Percentiles rank a stretch among this genome's conserved stretches.
phyloP scores from a whole-genome alignment of 106 monocot genomes.

The Dendrobium officinale region DNA sequence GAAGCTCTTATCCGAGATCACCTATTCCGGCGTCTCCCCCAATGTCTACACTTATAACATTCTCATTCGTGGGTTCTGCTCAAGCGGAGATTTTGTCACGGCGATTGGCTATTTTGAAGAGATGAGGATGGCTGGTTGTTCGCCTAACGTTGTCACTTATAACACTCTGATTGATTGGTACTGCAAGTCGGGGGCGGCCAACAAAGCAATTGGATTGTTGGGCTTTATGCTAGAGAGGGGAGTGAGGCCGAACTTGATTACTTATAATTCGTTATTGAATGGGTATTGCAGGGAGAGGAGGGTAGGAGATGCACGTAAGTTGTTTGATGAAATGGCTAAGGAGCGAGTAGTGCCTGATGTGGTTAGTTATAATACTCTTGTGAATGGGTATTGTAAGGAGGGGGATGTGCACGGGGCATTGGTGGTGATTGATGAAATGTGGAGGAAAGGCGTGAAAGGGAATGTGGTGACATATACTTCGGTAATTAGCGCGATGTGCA shows the following conservation, averaged over 20 bases:
- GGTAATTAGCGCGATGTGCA: conserved; percentile 58
- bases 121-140: conserved; percentile 47
- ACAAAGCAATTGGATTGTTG: conserved; percentile 29
- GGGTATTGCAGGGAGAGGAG: conserved; percentile 51
- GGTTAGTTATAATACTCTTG: conserved; percentile 68
- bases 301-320: conserved; percentile 27
- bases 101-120: conserved; percentile 28
- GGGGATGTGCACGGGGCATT: conserved; percentile 67
- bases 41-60: conserved; percentile 82
- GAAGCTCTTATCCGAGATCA: conserved; percentile 35
- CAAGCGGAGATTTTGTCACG: conserved; percentile 27
- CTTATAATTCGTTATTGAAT: conserved; percentile 63
- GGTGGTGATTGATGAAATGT: conserved; percentile 54
- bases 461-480: conserved; percentile 77
- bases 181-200: conserved; percentile 30
- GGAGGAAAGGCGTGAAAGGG: conserved; percentile 42
- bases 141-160: conserved; percentile 67
- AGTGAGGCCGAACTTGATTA: conserved; percentile 45
- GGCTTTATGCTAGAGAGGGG: conserved; percentile 25
- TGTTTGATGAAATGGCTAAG: conserved; percentile 57
- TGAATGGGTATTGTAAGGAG: conserved; percentile 60
- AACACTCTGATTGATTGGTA: conserved; percentile 59
- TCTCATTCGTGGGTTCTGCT: conserved; percentile 51
- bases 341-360: conserved; percentile 50
- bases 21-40: conserved; percentile 25